phyloP scores from a whole-genome alignment of 768 basidiomycete species.

The Asterophora lycoperdoides region DNA sequence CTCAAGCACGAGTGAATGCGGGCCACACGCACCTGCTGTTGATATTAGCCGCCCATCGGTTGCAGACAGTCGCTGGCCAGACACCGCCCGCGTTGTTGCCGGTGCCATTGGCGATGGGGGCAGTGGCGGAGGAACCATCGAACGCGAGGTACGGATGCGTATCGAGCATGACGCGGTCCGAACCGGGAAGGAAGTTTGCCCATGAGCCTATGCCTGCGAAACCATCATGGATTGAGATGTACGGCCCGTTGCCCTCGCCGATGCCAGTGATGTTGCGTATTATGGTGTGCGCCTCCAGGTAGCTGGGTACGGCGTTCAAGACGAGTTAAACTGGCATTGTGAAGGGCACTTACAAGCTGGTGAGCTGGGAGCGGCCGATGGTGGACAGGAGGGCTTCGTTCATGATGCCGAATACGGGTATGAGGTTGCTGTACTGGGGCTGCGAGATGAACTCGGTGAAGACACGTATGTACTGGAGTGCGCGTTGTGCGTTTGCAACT shows the following conservation, averaged over 20 bases:
- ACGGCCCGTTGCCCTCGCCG: conserved; percentile 64
- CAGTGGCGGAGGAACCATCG: conserved; percentile 30
- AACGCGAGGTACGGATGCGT: conserved; percentile 48
- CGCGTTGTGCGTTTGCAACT: conserved; percentile 78
- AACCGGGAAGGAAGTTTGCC: conserved; percentile 32
- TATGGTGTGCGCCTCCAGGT: conserved; percentile 54
- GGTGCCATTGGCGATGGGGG: conserved; percentile 28
- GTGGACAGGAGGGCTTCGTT: conserved; percentile 53
- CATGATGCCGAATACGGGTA: conserved; percentile 59
- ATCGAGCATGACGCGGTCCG: conserved; percentile 39
- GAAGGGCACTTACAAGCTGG: conserved; percentile 57
- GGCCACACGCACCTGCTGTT: conserved; percentile 20
- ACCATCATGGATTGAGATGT: conserved; percentile 43
- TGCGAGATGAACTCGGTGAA: conserved; percentile 82
- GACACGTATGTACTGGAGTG: conserved; percentile 74
- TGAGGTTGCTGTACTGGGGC: conserved; percentile 63
- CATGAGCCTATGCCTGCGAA: conserved; percentile 41
- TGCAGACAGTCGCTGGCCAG: conserved; percentile 45
- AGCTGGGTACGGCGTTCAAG: conserved; percentile 32
- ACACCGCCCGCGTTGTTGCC: conserved; percentile 31
- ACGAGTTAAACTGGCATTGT: conserved; percentile 30
- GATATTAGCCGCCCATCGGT: conserved; percentile 40
- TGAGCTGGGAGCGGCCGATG: conserved; percentile 54
- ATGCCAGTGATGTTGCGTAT: conserved; percentile 70
- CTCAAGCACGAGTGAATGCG: conserved; percentile 7